phyloP scores from a whole-genome alignment of 1,284 basidiomycete species.

The Marasmius fiardii region DNA sequence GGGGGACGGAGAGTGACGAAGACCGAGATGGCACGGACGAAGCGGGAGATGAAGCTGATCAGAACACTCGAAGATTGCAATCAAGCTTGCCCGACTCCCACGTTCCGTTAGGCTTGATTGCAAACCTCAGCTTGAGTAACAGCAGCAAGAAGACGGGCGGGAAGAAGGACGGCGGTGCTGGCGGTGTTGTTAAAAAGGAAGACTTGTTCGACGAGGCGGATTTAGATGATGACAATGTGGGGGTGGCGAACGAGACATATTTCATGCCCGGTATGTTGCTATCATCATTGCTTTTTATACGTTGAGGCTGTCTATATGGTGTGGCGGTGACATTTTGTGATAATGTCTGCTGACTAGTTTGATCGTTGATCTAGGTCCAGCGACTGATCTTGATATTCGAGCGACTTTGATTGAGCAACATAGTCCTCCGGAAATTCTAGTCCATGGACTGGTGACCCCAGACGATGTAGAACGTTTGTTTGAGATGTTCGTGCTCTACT shows the following conservation, averaged over 20 bases:
- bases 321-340: too few relatives aligned
- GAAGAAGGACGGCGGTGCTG: constrained; percentile 33
- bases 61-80: constrained; percentile 28
- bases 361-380: constrained; percentile 46
- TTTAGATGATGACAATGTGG: constrained; percentile 62
- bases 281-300: not conserved
- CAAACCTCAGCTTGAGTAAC: constrained; percentile 63
- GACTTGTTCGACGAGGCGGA: constrained; percentile 20
- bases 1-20: constrained; percentile 5
- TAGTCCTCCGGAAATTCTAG: constrained; percentile 78
- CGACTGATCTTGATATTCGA: constrained; percentile 63
- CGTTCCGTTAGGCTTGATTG: constrained; percentile 72
- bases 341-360: too few relatives aligned
- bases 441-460: constrained; percentile 76
- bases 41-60: constrained; percentile 16
- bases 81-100: constrained; percentile 59
- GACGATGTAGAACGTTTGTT: constrained; percentile 82
- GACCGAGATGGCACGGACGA: constrained; percentile 21
- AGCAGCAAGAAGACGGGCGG: constrained; percentile 30
- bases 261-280: constrained; percentile 66
- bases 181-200: constrained; percentile 35
- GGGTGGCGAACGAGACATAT: constrained; percentile 79
- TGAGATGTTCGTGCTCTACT: constrained; percentile 59
- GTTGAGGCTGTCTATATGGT: constrained; percentile 2
- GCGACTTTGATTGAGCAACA: constrained; percentile 77